These are phyloP conservation scores for Salix arbutifolia DNA, from an alignment of 345 rosid genomes.

Conservation along the genomic window DNA sequence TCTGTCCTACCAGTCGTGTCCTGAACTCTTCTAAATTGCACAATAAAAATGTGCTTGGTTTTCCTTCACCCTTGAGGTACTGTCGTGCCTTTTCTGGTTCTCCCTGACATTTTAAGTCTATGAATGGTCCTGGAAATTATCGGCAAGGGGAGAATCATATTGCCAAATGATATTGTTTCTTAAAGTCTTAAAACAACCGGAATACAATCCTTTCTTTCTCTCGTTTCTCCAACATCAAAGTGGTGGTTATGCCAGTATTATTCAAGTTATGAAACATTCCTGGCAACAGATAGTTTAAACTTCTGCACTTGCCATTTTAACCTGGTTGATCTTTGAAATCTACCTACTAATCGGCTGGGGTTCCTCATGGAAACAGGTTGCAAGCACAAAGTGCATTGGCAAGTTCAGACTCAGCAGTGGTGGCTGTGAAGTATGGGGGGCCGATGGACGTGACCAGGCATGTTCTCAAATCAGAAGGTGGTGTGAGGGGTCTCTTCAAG, in stretches of 20 bases:
- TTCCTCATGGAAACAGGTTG: conserved; percentile 49
- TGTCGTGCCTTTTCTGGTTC: neutral
- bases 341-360: neutral
- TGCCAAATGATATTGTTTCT: neutral
- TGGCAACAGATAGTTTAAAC: neutral
- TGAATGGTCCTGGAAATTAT: neutral
- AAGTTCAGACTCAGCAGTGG: conserved; percentile 40
- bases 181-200: neutral
- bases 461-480: conserved; percentile 86
- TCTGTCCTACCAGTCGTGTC: neutral
- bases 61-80: neutral
- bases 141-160: neutral
- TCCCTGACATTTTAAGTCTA: neutral
- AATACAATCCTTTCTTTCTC: neutral
- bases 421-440: conserved; percentile 76
- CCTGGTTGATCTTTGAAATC: neutral
- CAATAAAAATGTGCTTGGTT: neutral
- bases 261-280: neutral
- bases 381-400: conserved; percentile 90
- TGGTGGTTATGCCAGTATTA: neutral
- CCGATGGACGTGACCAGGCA: conserved; percentile 94
- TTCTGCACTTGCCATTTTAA: neutral
- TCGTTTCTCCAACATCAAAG: neutral
- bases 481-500: conserved; percentile 80
- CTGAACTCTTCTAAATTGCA: neutral